Evolutionary conservation across 148 eudicot species (phyloP).

Genomic region (Polygonum aviculare): DNA sequence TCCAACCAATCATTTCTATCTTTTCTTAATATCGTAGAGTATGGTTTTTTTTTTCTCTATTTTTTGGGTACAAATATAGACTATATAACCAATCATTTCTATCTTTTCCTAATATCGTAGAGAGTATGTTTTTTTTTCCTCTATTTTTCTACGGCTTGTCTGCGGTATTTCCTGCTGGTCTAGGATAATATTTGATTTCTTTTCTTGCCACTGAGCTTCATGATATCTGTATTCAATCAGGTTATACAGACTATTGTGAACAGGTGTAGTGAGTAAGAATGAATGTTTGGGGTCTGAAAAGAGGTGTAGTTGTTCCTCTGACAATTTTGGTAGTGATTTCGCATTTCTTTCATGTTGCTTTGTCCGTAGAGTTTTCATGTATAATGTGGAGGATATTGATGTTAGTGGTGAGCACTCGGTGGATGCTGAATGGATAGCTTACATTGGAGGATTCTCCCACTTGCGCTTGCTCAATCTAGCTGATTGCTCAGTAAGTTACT

Average conservation of each 20-base stretch:
- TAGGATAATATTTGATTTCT: not conserved
- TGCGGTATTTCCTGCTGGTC: too few relatives aligned
- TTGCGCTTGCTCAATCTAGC: conserved; percentile 56
- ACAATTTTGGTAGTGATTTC: not conserved
- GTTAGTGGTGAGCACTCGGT: conserved; percentile 64
- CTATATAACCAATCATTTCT: too few relatives aligned
- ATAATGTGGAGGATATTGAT: conserved; percentile 58
- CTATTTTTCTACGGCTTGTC: too few relatives aligned
- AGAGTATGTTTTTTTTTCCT: too few relatives aligned
- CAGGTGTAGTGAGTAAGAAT: not conserved
- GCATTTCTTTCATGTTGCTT: not conserved
- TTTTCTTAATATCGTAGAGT: too few relatives aligned
- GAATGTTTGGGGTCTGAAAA: not conserved
- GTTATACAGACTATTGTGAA: not conserved
- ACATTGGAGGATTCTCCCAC: conserved; percentile 63
- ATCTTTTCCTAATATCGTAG: too few relatives aligned
- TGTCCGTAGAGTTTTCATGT: conserved; percentile 53
- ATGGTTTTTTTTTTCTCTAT: too few relatives aligned
- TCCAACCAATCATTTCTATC: too few relatives aligned
- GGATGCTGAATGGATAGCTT: conserved; percentile 93
- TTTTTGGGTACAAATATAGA: too few relatives aligned
- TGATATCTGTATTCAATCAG: not conserved
- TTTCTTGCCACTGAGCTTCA: not conserved
- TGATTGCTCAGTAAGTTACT: conserved; percentile 28
- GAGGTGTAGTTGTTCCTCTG: not conserved